Evolutionary conservation across 129 eudicot genomes (phyloP), one percentile per base, ranked within the genome.

Genomic region (Mikania micrantha): DNA sequence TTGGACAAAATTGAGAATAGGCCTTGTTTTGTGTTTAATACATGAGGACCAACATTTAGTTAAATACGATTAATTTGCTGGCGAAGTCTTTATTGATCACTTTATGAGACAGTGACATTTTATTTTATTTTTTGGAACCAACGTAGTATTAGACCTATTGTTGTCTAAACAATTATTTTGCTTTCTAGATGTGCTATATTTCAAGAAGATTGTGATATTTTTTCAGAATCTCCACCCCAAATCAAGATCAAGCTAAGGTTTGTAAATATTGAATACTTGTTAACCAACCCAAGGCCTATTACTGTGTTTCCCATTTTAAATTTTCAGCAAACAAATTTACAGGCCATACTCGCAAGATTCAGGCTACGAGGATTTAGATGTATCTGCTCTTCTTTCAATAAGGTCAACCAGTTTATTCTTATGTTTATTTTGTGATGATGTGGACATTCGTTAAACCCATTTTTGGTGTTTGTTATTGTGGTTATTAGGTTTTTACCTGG

Each of bases 321-420:
- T 67, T 44, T 21, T 77, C 28, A 44, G 47, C 52, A 31, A 29
- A 67, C 61, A 66, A 36, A 70, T 66, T 54, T 48, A 66, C 79
- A 94, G 99, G 85, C 99, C 97, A 9, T 89, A 94, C 81, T 84
- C 90, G 11, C 91, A 87, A 81, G 99, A 89, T 82, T 71, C 96
- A 25, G 85, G 93, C 66, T 89, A 89, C 20, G 97, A 94, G 69
- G 91, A 89, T 71, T 69, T 75, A 54, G 96, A 89, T 74, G 82
- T 87, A 73, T 90, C 97, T 39, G 97, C 93, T 56, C 69, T 79
- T 79, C 95, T 94, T 75, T 78, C 87, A 34, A 90, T 89, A 74
- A 85, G 97, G 99, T 94, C 70, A 72, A 78, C 48, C 11, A 21
- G 31, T 54, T 50, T 34, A 27, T 66, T 4, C 53, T 12, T 12